These are phyloP conservation scores for Xylariaceae sp. DNA, from an alignment of 2,329 filamentous ascomycete genomes.

Conservation along the genomic window DNA sequence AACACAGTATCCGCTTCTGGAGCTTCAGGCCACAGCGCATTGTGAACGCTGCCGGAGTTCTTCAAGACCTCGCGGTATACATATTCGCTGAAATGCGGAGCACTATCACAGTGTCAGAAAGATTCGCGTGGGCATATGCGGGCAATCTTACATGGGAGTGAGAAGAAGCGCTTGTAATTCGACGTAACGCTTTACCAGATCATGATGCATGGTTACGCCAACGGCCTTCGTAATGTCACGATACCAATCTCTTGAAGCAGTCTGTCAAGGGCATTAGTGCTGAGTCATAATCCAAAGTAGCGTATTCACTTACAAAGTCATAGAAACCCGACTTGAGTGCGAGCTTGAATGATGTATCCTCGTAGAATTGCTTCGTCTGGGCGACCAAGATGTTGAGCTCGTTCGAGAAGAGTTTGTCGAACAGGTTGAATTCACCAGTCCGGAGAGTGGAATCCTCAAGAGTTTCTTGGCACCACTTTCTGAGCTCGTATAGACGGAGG, in stretches of 20 bases:
- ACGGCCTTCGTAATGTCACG: conserved; percentile 43
- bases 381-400: conserved; percentile 82
- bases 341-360: conserved; percentile 75
- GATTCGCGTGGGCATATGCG: not conserved
- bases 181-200: conserved; percentile 74
- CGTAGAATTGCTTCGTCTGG: conserved; percentile 75
- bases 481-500: conserved; percentile 71
- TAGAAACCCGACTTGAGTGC: conserved; percentile 86
- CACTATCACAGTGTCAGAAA: conserved; percentile 27
- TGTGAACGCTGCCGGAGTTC: conserved; percentile 72
- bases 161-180: conserved; percentile 82
- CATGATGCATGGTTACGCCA: conserved; percentile 81
- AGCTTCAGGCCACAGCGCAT: conserved; percentile 69
- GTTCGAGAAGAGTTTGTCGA: conserved; percentile 87
- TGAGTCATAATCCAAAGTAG: conserved; percentile 38
- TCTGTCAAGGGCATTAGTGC: conserved; percentile 84
- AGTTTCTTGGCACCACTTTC: conserved; percentile 90
- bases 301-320: conserved; percentile 55
- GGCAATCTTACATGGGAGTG: conserved; percentile 55
- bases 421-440: conserved; percentile 81
- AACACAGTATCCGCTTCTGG: conserved; percentile 63
- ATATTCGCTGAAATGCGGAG: conserved; percentile 92
- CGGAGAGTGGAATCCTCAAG: conserved; percentile 55
- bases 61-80: conserved; percentile 89
- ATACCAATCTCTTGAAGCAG: conserved; percentile 59